Base-by-base conservation (phyloP, 805 yeast species). In the Yarrowia sp. region DNA sequence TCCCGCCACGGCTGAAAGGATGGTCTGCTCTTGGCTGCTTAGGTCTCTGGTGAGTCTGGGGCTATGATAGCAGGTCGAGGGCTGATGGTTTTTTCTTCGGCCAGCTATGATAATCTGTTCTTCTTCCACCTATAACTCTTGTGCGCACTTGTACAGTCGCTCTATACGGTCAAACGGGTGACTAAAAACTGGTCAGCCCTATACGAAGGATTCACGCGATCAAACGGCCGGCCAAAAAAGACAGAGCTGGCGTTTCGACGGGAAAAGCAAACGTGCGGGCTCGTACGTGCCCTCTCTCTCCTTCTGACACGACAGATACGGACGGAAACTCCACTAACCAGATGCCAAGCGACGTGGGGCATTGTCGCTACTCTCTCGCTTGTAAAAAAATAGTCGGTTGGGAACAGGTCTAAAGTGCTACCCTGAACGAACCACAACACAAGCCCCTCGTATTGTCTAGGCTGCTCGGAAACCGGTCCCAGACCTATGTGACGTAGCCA, bases 21-120 rank as follows among this genome's bases (percentile, higher is more conserved):
- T 49, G 40, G 53, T 49, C 53, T 32, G 40, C 53, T 49, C 53
- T 49, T 49, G 53, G 53, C 53, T 49, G 53, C 38, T 26, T 49
- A 15, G 53, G 53, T 19, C 35, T 36, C 11, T 26, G 16, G 35
- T 10, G 16, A 48, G 52, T 14, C 52, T 48, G 36, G 36, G 50
- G 32, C 50, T 46, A 19, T 46, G 15, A 46, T 26, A 26, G 2
- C 32, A 26, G 32, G 32, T 26, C 32, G 32, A 26, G 7, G 32
- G 7, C 32, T 26, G 32, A 26, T 5, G 7, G 32, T 26, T 26
- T 26, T 26, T 3, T 26, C 32, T 26, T 26, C 32, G 7, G 4
- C 32, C 32, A 26, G 32, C 32, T 26, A 26, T 26, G 32, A 26
- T 26, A 26, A 26, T 26, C 32, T 5, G 32, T 3, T 26, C 7